Evolutionary conservation across 805 yeast species (phyloP), one percentile per base, ranked within the genome.

Genomic region (Saturnispora serradocipensis): DNA sequence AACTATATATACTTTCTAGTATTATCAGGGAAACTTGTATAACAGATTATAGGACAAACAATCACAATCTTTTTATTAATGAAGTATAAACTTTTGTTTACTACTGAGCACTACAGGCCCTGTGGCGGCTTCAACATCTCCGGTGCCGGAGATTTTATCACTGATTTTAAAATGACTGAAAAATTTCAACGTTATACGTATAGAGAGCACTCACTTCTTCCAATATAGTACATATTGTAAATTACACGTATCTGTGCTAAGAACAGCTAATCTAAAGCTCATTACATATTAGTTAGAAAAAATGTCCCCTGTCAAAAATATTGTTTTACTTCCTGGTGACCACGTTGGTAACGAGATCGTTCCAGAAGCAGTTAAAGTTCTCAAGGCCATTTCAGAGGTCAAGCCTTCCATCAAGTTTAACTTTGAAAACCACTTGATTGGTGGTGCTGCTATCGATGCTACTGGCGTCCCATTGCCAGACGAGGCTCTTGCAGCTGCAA

Each of bases 361-460:
- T 52, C 82, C 73, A 25, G 97, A 90, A 74, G 97, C 99, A 46
- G 81, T 90, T 62, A 91, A 91, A 68, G 97, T 93, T 32, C 76
- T 93, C 55, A 74, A 81, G 53, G 88, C 96, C 50, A 86, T 91
- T 59, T 79, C 80, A 59, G 75, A 74, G 54, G 81, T 67, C 43
- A 74, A 75, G 46, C 77, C 83, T 43, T 65, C 62, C 15, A 72
- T 85, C 62, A 71, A 81, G 63, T 90, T 93, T 65, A 80, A 85
- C 49, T 88, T 88, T 67, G 76, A 85, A 62, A 71, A 85, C 56
- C 96, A 90, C 64, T 76, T 91, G 62, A 91, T 93, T 61, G 99
- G 99, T 57, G 99, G 99, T 63, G 97, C 98, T 48, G 95, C 98
- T 45, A 91, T 93, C 63, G 99, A 93, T 67, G 97, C 97, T 52